Conservation (phyloP, 2,329 filamentous ascomycete genomes). For the Corynespora cassiicola region DNA sequence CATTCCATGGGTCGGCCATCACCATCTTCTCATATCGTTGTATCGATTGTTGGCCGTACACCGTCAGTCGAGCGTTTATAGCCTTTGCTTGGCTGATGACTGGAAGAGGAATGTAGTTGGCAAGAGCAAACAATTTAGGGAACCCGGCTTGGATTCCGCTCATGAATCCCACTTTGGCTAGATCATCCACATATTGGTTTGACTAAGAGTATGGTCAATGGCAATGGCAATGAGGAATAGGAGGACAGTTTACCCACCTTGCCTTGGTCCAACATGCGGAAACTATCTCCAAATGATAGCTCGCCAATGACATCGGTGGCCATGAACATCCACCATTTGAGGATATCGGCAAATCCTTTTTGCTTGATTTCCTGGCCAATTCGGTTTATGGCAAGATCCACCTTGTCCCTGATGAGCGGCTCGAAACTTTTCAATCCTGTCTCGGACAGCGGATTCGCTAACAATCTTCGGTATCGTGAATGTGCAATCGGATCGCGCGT, state of each 20-base stretch:
- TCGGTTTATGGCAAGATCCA: conserved; percentile 48
- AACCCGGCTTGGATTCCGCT: conserved; percentile 4
- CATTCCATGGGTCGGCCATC: conserved; percentile 8
- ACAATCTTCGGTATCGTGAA: conserved; percentile 9
- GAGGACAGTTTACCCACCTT: conserved; percentile 44
- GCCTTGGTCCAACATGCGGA: conserved; percentile 58
- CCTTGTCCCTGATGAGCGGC: conserved; percentile 44
- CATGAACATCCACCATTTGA: conserved; percentile 63
- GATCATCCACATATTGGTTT: conserved; percentile 15
- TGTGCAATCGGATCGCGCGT: conserved; percentile 6
- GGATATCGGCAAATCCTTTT: conserved; percentile 51
- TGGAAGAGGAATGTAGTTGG: conserved; percentile 4
- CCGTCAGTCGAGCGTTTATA: not conserved
- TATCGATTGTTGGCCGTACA: conserved; percentile 15
- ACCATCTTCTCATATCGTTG: conserved; percentile 10
- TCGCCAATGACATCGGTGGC: conserved; percentile 62
- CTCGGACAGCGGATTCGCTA: conserved; percentile 10
- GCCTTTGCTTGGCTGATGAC: conserved; percentile 3
- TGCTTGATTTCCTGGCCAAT: conserved; percentile 54
- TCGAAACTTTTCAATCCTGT: conserved; percentile 22
- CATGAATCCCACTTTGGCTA: conserved; percentile 3
- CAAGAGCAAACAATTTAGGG: conserved; percentile 4
- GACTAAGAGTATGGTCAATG: conserved; percentile 7
- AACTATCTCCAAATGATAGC: conserved; percentile 62
- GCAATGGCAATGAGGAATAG: not conserved